phyloP scores from a whole-genome alignment of 1,139 yeast species.

The Blastobotrys apis region DNA sequence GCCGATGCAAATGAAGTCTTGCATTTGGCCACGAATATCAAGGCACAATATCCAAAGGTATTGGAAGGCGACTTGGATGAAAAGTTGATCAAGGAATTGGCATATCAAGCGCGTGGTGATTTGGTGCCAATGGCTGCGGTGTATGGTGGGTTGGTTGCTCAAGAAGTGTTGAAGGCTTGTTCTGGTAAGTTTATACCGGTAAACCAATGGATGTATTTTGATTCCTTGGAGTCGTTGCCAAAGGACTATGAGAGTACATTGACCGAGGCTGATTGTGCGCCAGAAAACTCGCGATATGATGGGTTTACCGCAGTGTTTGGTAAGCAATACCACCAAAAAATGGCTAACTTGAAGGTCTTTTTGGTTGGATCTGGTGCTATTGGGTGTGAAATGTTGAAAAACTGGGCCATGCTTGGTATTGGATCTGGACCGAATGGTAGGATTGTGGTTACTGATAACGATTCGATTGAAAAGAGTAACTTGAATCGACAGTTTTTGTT shows the following conservation, averaged over 20 bases:
- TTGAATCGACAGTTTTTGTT: constrained; percentile 94
- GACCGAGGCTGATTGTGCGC: constrained; percentile 66
- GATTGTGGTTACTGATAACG: constrained; percentile 86
- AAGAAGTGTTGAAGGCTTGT: constrained; percentile 91
- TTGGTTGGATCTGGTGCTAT: constrained; percentile 98
- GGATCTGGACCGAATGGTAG: constrained; percentile 89
- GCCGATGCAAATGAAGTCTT: constrained; percentile 71
- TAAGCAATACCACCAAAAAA: constrained; percentile 60
- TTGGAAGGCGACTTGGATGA: constrained; percentile 58
- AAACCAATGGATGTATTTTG: constrained; percentile 88
- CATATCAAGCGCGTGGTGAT: constrained; percentile 89
- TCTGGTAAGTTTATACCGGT: constrained; percentile 92
- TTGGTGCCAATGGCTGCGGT: constrained; percentile 87
- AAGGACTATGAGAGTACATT: constrained; percentile 45
- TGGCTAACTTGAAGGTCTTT: constrained; percentile 77
- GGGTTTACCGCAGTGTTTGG: constrained; percentile 94
- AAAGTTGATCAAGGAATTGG: constrained; percentile 61
- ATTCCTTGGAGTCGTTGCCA: constrained; percentile 88
- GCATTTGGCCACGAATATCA: constrained; percentile 56
- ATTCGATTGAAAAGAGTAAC: constrained; percentile 90
- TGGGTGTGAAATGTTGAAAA: constrained; percentile 98
- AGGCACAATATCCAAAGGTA: constrained; percentile 54
- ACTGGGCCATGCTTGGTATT: constrained; percentile 96
- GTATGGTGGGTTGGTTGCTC: constrained; percentile 93
- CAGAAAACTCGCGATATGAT: constrained; percentile 81